Evolutionary conservation across 441 rosid species (phyloP), one percentile per base, ranked within the genome.

Genomic region (Adansonia gregorii): DNA sequence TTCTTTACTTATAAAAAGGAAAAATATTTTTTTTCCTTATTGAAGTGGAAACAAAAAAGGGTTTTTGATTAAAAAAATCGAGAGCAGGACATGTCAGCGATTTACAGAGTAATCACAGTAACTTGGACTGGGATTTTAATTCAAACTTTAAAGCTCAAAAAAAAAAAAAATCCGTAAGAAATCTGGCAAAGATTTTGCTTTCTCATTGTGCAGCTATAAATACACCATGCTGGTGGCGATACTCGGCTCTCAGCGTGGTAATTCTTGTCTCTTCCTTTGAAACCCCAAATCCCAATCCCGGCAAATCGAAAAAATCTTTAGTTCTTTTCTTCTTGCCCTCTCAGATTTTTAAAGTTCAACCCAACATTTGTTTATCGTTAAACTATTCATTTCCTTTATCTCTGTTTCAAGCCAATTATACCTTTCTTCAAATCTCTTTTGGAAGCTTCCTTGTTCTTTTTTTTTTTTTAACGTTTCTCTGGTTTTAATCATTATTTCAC

Each of bases 131-230:
- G 17, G 49, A 27, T 27, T 27, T 27, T 27, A 27, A 45, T 61
- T 43, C 35, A 48, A 67, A 15, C 35, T 61, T 27, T 52, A n/a
- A 24, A 12, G 19, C 39, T 27, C n/a, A n/a, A n/a, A n/a, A n/a
- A n/a, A n/a, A n/a, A 61, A 14, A 31, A 27, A 24, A 61, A 24
- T 22, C 39, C 1, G 65, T 41, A 24, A 22, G 19, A 69, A 81
- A 67, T 70, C 74, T 52, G 70, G 3, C 39, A 65, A 65, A 2
- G 59, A 48, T 39, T 35, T 59, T 2, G 39, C 46, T 70, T 55
- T 6, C 56, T 52, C 56, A 67, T 8, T 76, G 11, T 75, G 51
- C 82, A 3, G 80, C 89, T 87, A 89, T 87, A 52, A 52, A 52
- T 87, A 81, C 56, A 24, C 74, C 72, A 74, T 39, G 73, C 19